Percentiles rank a stretch among this genome's conserved stretches.
Evolutionary conservation across 2,329 filamentous ascomycete species (phyloP).

Genomic region (Cladosporium sp.): DNA sequence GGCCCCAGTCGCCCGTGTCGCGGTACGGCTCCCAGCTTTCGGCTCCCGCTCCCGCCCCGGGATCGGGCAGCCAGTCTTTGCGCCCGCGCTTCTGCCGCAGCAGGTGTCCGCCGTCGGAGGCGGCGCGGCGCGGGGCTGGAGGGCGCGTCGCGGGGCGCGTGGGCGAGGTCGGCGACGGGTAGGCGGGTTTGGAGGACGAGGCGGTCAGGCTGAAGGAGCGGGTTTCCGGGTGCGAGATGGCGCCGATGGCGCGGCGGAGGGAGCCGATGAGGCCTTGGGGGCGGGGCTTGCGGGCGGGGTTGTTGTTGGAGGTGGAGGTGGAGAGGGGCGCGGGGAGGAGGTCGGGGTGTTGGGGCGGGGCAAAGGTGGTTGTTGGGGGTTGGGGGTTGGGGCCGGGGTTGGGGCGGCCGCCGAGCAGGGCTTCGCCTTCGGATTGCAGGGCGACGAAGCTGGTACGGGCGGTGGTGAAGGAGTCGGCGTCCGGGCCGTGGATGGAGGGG

Average conservation of each 20-base stretch:
- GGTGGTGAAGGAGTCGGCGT: conserved; percentile 47
- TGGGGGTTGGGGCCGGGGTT: too few species aligned
- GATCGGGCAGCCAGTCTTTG: conserved; percentile 29
- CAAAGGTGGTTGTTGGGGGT: not conserved
- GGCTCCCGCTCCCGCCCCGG: conserved; percentile 11
- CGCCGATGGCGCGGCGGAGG: conserved; percentile 27
- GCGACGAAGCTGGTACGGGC: conserved; percentile 44
- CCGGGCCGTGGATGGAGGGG: conserved; percentile 17
- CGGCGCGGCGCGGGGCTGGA: conserved; percentile 34
- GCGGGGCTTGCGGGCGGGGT: not conserved
- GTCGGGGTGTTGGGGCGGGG: not conserved
- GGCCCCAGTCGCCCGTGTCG: conserved; percentile 32
- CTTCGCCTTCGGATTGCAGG: conserved; percentile 47
- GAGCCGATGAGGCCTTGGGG: conserved; percentile 27
- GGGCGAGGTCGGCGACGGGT: conserved; percentile 20
- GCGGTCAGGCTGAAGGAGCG: conserved; percentile 27
- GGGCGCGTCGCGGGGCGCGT: conserved; percentile 7
- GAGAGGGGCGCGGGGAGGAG: conserved; percentile 5
- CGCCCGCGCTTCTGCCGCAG: conserved; percentile 35
- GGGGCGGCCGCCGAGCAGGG: conserved; percentile 41
- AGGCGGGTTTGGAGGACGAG: conserved; percentile 9
- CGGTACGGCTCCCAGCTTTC: conserved; percentile 24
- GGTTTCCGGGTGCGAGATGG: conserved; percentile 22
- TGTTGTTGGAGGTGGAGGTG: not conserved
- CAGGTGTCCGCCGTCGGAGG: conserved; percentile 38